These are phyloP conservation scores for Tolypocladium paradoxum DNA, from an alignment of 2,329 filamentous ascomycete species.

Conservation along the genomic window DNA sequence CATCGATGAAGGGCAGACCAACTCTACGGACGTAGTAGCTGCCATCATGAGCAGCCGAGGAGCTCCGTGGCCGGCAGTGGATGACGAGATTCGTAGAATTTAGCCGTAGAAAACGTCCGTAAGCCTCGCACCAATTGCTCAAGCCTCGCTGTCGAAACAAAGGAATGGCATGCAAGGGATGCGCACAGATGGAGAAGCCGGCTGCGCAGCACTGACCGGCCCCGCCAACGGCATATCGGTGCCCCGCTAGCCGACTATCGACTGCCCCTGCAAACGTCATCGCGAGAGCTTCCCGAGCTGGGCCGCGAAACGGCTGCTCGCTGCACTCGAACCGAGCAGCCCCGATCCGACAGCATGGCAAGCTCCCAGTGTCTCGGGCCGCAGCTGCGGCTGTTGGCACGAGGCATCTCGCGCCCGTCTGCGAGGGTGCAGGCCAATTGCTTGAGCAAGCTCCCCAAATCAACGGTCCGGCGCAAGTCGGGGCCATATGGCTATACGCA, in stretches of 20 bases:
- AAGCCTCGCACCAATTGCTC: background rate
- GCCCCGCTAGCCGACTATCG: background rate
- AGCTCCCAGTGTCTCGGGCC: constrained; percentile 11
- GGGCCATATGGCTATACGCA: constrained; percentile 72
- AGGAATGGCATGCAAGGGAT: background rate
- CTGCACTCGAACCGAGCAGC: background rate
- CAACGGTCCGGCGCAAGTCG: constrained; percentile 37
- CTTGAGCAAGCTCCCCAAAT: constrained; percentile 10
- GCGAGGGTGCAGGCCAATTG: constrained; percentile 6
- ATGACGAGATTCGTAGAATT: background rate
- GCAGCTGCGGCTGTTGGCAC: constrained; percentile 9
- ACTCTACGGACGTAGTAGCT: no score
- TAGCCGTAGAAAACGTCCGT: background rate
- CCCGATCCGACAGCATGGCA: constrained; percentile 9
- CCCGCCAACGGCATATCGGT: background rate
- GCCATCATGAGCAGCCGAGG: no score
- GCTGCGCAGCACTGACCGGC: background rate
- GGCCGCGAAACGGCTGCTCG: background rate
- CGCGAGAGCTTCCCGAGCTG: background rate
- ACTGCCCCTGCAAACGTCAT: background rate
- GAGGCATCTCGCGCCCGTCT: constrained; percentile 11
- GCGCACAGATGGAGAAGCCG: background rate
- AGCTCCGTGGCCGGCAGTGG: background rate
- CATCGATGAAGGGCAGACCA: no score
- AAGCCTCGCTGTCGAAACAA: background rate